A percentile compares a stretch with the other conserved stretches of the same genome.
phyloP scores from a whole-genome alignment of 1,284 basidiomycete genomes.

The Moesziomyces parantarcticus region DNA sequence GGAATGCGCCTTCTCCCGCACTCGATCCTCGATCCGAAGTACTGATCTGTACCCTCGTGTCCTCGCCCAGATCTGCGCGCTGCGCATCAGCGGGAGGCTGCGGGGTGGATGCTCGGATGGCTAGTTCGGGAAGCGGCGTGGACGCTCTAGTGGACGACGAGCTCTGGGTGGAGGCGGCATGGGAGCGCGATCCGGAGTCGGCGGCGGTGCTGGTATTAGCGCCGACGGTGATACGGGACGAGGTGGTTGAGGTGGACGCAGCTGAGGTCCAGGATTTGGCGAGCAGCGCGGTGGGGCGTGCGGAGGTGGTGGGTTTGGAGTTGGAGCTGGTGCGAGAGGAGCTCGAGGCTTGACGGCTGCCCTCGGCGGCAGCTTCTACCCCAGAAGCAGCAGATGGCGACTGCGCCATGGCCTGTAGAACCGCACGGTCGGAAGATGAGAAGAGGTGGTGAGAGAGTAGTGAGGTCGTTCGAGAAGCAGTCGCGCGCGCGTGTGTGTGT shows the following conservation, averaged over 20 bases:
- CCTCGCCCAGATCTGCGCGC: not conserved
- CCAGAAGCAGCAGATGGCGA: slow-evolving; percentile 5
- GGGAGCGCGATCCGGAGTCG: slow-evolving; percentile 9
- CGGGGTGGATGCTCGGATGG: slow-evolving; percentile 21
- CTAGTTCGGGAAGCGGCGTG: slow-evolving; percentile 27
- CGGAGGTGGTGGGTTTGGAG: slow-evolving; percentile 1
- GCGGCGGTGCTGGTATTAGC: slow-evolving; percentile 39
- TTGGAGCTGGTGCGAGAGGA: slow-evolving; percentile 7
- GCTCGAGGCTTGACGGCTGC: slow-evolving; percentile 4
- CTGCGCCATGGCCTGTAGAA: slow-evolving; percentile 12
- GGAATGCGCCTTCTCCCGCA: slow-evolving; percentile 23
- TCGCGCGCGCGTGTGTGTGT: slow-evolving; percentile 1
- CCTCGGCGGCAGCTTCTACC: slow-evolving; percentile 4
- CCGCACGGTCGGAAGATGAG: not conserved
- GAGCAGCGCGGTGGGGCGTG: slow-evolving; percentile 18
- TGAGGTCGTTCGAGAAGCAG: not conserved
- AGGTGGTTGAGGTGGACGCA: slow-evolving; percentile 22
- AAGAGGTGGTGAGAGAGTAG: not conserved
- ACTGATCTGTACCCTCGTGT: not conserved
- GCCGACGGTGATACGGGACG: slow-evolving; percentile 31
- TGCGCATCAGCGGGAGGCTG: slow-evolving; percentile 2
- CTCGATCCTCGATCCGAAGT: not conserved
- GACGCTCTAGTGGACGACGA: slow-evolving; percentile 27
- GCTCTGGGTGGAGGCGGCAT: slow-evolving; percentile 14
- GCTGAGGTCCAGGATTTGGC: slow-evolving; percentile 39